Base-by-base conservation (phyloP, 2,329 filamentous ascomycete genomes). In the Verticillium longisporum region DNA sequence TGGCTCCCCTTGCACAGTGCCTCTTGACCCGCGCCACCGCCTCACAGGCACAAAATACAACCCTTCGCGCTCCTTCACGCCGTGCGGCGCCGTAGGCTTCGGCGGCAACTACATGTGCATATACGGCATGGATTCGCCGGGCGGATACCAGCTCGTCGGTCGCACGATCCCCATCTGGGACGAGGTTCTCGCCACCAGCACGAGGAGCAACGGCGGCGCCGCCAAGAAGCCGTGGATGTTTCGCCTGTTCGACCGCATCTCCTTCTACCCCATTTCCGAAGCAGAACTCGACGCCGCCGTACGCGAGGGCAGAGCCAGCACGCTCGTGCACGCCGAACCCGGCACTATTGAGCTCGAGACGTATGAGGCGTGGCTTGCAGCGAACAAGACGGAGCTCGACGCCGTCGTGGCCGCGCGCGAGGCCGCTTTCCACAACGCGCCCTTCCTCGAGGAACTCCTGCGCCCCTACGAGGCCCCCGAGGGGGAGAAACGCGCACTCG, bases 61-160 rank as follows among this genome's bases (percentile, higher is more conserved):
- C 41, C 74, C 73, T 1, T 74, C 74, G 1, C 68, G 74, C 1
- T 74, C 72, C 4, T 74, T 70, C 45, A 75, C 74, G 0, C 74
- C 74, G n/a, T 66, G 68, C 14, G 68, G 71, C 0, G 68, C 72
- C 6, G 73, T 76, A 1, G 73, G 74, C 1, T 70, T 75, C 5
- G 74, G 73, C 0, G 74, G 74, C 0, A 70, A 74, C 62, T 75
- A 74, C 56, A 72, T 75, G 68, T 75, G 74, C 54, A 74, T 76
- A n/a, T 76, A 75, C 56, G 72, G 72, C 9, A 72, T 72, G 13
- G 70, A 74, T 38, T 73, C 72, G 4, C 74, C 74, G 1, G 74
- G 74, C 2, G 74, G 74, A 0, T 76, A 76, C 63, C 74, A 75
- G 62, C 68, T 75, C 11, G 71, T 75, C 0, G 74, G 74, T 0